Evolutionary conservation across 1,139 yeast species (phyloP).

Genomic region (Saccharomyces hybrid): DNA sequence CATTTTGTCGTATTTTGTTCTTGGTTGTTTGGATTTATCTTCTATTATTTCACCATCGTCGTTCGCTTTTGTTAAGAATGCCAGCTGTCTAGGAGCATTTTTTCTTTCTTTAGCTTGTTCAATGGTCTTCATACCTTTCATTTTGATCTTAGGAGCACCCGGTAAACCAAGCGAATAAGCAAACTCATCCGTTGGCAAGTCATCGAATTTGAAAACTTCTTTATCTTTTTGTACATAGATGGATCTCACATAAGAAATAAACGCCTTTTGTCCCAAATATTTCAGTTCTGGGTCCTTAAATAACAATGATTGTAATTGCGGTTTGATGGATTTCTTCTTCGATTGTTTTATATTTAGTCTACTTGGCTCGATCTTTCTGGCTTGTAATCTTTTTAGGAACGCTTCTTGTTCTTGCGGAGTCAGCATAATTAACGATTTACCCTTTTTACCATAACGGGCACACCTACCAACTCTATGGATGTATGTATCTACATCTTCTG

Average conservation of each 20-base stretch:
- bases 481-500: constrained; percentile 92
- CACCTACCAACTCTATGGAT: constrained; percentile 96
- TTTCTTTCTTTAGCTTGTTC: constrained; percentile 60
- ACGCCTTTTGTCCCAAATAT: constrained; percentile 92
- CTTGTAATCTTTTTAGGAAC: constrained; percentile 56
- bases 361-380: constrained; percentile 61
- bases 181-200: constrained; percentile 70
- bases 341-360: constrained; percentile 69
- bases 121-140: constrained; percentile 43
- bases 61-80: constrained; percentile 49
- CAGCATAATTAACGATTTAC: constrained; percentile 76
- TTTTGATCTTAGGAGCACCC: constrained; percentile 89
- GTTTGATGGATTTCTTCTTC: constrained; percentile 69
- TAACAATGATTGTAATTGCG: constrained; percentile 82
- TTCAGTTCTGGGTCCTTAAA: constrained; percentile 88
- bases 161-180: constrained; percentile 90
- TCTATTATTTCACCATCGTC: constrained; percentile 56
- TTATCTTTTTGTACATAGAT: constrained; percentile 83
- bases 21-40: constrained; percentile 42
- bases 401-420: constrained; percentile 79
- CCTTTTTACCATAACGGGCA: constrained; percentile 87
- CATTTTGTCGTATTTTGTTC: constrained; percentile 93
- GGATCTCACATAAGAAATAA: constrained; percentile 81
- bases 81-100: constrained; percentile 68
- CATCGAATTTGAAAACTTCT: constrained; percentile 69